Base-by-base conservation (phyloP, 345 rosid species). In the Cardamine resedifolia region DNA sequence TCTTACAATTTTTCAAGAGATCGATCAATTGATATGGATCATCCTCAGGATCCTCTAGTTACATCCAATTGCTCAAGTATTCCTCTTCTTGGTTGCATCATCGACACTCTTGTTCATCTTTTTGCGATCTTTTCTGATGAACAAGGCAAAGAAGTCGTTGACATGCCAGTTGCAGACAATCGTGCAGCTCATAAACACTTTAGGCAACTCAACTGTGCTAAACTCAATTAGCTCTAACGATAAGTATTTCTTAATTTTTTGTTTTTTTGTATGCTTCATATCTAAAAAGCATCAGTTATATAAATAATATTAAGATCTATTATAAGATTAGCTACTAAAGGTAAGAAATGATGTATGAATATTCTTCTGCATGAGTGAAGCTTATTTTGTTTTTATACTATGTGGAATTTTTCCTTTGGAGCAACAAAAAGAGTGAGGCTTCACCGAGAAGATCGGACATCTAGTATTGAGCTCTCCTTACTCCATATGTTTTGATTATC, bases 71-170 rank as follows among this genome's bases (percentile, higher is more conserved):
- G 0, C 3, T 67, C 78, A 60, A 60, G 48, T 16, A 41, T 31
- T 60, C 68, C 62, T 43, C 78, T 75, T 41, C 69, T 75, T 68
- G 78, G 64, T 68, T 75, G 73, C 69, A 75, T 75, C 57, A 57
- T 75, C 8, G 78, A 75, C 19, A 41, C 33, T 51, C 23, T 75
- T 43, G 31, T 75, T 51, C 78, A 39, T 51, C 23, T 75, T 12
- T 43, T 52, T 31, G 31, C 15, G 10, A 21, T 27, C 19, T 57
- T 28, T 36, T 20, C 51, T 4, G 61, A 74, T 0, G 47, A 68
- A 4, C 57, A 68, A 75, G 64, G 20, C 7, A 34, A 68, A 60
- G 38, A 51, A 14, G 38, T 23, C 16, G 39, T 75, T 3, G 68
- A 67, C 47, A 36, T 6, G 50, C 69, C 69, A 26, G 64, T 75